A percentile compares a stretch with the other conserved stretches of the same genome.
Evolutionary conservation across 371 early-diverging fungal genomes (phyloP).

Genomic region (Basidiobolus meristosporus): DNA sequence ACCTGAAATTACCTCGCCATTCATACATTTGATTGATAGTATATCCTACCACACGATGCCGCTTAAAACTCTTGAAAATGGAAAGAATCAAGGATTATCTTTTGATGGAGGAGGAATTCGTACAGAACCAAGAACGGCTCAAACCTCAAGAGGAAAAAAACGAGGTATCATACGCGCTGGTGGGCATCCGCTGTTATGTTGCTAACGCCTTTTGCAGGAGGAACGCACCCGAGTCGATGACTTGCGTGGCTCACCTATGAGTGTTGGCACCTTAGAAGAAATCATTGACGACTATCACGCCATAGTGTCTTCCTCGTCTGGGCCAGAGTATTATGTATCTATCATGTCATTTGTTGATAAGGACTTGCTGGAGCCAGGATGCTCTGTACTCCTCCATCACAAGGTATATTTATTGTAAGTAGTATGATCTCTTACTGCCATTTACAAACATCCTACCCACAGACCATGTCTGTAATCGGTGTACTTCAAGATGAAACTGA

Average conservation of each 20-base stretch:
- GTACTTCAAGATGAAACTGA: conserved; percentile 94
- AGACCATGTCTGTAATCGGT: conserved; percentile 85
- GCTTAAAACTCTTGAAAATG: conserved; percentile 87
- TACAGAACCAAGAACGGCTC: conserved; percentile 87
- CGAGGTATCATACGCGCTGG: conserved; percentile 15
- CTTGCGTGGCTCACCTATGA: conserved; percentile 98
- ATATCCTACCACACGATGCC: conserved; percentile 90
- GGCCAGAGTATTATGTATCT: conserved; percentile 97
- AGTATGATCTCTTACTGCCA: neutral
- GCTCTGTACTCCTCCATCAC: conserved; percentile 94
- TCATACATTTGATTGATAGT: conserved; percentile 23
- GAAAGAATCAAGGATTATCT: conserved; percentile 96
- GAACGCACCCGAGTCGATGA: conserved; percentile 94
- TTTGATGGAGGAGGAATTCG: conserved; percentile 95
- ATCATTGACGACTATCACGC: conserved; percentile 99
- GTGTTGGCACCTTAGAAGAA: conserved; percentile 97
- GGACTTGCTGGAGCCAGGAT: conserved; percentile 96
- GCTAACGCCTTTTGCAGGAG: conserved; percentile 20
- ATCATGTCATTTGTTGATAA: conserved; percentile 99
- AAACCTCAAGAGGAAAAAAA: conserved; percentile 92
- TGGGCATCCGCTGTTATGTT: neutral
- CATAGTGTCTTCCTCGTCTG: conserved; percentile 90
- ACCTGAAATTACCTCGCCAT: neutral
- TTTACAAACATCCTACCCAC: neutral
- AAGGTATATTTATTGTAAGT: conserved; percentile 28